Percentiles rank a stretch among this genome's conserved stretches.
Evolutionary conservation across 345 rosid species (phyloP).

Genomic region (Eucalyptus regnans): DNA sequence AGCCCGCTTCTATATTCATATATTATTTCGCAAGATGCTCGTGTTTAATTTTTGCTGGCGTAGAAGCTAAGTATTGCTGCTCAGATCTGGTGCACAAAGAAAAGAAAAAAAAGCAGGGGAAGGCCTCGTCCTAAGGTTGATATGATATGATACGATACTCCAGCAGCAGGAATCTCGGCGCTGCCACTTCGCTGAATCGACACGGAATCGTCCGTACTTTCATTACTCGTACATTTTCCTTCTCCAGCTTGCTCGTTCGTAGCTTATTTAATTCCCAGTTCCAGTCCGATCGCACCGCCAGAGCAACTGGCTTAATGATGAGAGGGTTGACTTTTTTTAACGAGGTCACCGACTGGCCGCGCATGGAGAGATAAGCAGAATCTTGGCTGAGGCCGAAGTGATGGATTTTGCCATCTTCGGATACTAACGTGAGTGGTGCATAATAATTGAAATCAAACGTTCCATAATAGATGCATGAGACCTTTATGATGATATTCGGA

Average conservation of each 20-base stretch:
- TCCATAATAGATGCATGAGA: not conserved
- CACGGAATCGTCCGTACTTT: not conserved
- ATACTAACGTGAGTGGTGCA: not conserved
- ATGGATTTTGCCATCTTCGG: not conserved
- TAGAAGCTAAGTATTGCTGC: not conserved
- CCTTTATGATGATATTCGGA: too few relatives aligned
- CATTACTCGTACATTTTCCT: not conserved
- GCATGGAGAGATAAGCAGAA: not conserved
- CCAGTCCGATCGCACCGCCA: not conserved
- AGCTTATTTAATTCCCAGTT: not conserved
- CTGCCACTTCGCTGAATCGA: not conserved
- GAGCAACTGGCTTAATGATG: not conserved
- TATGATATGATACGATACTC: not conserved
- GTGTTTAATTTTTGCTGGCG: not conserved
- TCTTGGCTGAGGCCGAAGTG: not conserved
- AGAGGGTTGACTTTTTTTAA: not conserved
- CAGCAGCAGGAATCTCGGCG: not conserved
- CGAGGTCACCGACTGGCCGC: not conserved
- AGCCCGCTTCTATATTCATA: not conserved
- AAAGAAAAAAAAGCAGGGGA: not conserved
- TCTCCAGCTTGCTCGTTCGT: not conserved
- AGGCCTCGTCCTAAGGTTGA: not conserved
- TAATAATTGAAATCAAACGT: not conserved
- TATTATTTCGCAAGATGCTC: not conserved
- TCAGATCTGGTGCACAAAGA: not conserved